Percentiles rank a stretch among this genome's conserved stretches.
These are phyloP conservation scores for Colletotrichum cereale DNA, from an alignment of 2,329 filamentous ascomycete genomes.

Conservation along the genomic window DNA sequence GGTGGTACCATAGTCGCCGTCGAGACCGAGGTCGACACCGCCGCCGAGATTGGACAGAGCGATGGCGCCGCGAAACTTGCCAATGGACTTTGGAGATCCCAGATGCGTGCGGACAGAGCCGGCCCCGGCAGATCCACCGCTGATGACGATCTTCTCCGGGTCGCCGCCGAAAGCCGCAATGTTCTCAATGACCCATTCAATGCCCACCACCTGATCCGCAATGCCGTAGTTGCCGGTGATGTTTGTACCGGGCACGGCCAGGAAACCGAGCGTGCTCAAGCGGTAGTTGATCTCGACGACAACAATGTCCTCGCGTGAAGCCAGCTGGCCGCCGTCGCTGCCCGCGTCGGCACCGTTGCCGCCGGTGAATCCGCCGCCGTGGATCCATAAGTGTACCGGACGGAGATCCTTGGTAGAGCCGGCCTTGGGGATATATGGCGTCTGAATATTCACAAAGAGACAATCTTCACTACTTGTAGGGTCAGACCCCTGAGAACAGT, in stretches of 20 bases:
- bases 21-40: conserved; percentile 58
- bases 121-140: conserved; percentile 61
- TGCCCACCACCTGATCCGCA: conserved; percentile 49
- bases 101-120: conserved; percentile 63
- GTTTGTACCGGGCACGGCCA: conserved; percentile 45
- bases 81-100: conserved; percentile 60
- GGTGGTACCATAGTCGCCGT: not conserved
- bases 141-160: conserved; percentile 37
- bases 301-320: conserved; percentile 35
- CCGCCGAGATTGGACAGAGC: conserved; percentile 66
- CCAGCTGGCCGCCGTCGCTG: not conserved
- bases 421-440: not conserved
- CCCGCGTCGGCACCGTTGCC: not conserved
- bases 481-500: not conserved
- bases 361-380: not conserved
- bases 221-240: conserved; percentile 47
- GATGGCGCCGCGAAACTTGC: conserved; percentile 60
- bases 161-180: conserved; percentile 51
- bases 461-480: not conserved
- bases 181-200: conserved; percentile 51
- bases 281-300: conserved; percentile 48
- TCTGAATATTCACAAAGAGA: not conserved
- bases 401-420: not conserved
- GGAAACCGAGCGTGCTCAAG: conserved; percentile 47
- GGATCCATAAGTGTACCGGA: not conserved